A percentile compares a stretch with the other conserved stretches of the same genome.
Evolutionary conservation across 148 eudicot genomes (phyloP).

Genomic region (Selenicereus undatus): DNA sequence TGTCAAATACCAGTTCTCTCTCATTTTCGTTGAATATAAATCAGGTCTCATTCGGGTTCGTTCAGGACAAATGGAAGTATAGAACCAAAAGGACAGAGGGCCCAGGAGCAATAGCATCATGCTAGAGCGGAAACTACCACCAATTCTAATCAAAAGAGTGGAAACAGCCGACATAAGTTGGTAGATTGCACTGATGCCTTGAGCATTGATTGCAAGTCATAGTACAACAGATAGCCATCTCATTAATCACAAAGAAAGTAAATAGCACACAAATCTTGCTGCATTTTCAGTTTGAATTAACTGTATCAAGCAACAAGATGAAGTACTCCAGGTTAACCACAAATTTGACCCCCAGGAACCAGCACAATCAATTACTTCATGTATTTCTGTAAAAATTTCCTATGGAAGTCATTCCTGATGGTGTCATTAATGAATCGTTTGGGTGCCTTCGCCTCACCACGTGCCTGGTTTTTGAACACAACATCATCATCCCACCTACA

Average conservation of each 20-base stretch:
- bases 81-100: no score
- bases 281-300: background rate
- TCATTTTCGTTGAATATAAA: no score
- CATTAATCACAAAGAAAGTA: constrained; percentile 1
- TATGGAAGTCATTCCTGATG: constrained; percentile 83
- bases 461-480: constrained; percentile 97
- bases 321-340: background rate
- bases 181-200: background rate
- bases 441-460: constrained; percentile 80
- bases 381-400: constrained; percentile 91
- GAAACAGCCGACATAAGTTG: background rate
- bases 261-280: background rate
- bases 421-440: constrained; percentile 98
- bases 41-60: no score
- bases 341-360: background rate
- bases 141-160: background rate
- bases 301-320: background rate
- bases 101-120: no score
- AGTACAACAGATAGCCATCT: background rate
- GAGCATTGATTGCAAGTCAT: background rate
- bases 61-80: no score
- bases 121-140: no score
- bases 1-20: no score
- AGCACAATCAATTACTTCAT: constrained; percentile 51
- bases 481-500: constrained; percentile 99